phyloP scores from a whole-genome alignment of 805 yeast genomes.

The Sungouiella blattae region DNA sequence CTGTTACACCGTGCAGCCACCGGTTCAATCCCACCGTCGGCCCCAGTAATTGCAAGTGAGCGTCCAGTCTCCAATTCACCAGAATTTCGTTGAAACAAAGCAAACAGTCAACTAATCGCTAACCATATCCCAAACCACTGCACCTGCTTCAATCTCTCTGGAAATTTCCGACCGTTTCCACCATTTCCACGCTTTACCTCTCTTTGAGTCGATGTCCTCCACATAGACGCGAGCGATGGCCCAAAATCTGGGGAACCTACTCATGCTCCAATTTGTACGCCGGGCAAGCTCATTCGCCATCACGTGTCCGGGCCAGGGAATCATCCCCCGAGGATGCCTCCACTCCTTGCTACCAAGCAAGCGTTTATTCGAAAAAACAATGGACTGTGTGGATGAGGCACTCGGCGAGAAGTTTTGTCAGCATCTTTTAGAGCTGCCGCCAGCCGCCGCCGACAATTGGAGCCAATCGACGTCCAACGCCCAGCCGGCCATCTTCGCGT shows the following conservation, averaged over 20 bases:
- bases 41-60: too few relatives aligned
- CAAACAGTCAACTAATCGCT: too few relatives aligned
- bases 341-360: constrained; percentile 5
- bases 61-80: too few relatives aligned
- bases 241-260: background rate
- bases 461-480: constrained; percentile 32
- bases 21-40: too few relatives aligned
- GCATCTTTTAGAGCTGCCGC: constrained; percentile 9
- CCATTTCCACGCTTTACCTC: too few relatives aligned
- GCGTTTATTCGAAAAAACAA: constrained; percentile 6
- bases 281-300: constrained; percentile 7
- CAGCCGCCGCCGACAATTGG: constrained; percentile 11
- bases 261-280: background rate
- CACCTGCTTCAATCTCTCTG: too few relatives aligned
- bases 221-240: too few relatives aligned
- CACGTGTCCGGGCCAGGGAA: constrained; percentile 19
- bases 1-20: too few relatives aligned
- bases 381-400: constrained; percentile 13
- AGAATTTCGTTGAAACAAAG: too few relatives aligned
- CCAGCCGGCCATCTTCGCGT: constrained; percentile 51
- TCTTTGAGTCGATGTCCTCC: too few relatives aligned
- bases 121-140: too few relatives aligned
- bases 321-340: constrained; percentile 14
- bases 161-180: too few relatives aligned
- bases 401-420: constrained; percentile 9